Evolutionary conservation across 441 rosid genomes (phyloP).

Genomic region (Hura crepitans): DNA sequence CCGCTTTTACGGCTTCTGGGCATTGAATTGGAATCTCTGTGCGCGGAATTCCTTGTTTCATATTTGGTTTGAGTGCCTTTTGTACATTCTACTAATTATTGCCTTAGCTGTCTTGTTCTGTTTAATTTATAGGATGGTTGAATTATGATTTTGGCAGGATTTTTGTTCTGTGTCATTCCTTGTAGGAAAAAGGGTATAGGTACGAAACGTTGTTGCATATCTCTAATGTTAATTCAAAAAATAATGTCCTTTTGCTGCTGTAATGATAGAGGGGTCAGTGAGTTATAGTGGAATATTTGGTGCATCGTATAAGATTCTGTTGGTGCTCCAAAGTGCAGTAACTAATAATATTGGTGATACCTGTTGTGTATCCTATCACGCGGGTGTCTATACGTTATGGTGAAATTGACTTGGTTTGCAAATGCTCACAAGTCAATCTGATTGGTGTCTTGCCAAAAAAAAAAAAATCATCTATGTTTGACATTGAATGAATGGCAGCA

Average conservation of each 20-base stretch:
- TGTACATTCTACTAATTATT: constrained; percentile 41
- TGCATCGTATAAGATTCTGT: background rate
- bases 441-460: background rate
- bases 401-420: background rate
- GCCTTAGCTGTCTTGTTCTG: constrained; percentile 21
- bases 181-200: constrained; percentile 25
- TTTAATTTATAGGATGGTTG: constrained; percentile 31
- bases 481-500: background rate
- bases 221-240: constrained; percentile 23
- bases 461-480: background rate
- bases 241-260: constrained; percentile 19
- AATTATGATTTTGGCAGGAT: constrained; percentile 22
- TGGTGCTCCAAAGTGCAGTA: background rate
- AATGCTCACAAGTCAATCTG: background rate
- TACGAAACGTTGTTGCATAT: constrained; percentile 21
- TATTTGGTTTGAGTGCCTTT: constrained; percentile 30
- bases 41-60: constrained; percentile 21
- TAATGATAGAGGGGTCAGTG: no score
- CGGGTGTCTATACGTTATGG: background rate
- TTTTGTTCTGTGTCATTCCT: constrained; percentile 9
- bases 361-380: no score
- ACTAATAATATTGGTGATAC: background rate
- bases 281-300: constrained; percentile 18
- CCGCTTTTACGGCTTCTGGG: constrained; percentile 16
- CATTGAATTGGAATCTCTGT: constrained; percentile 14